These are phyloP conservation scores for Collariella sp. DNA, from an alignment of 495 filamentous ascomycete species.

Conservation along the genomic window DNA sequence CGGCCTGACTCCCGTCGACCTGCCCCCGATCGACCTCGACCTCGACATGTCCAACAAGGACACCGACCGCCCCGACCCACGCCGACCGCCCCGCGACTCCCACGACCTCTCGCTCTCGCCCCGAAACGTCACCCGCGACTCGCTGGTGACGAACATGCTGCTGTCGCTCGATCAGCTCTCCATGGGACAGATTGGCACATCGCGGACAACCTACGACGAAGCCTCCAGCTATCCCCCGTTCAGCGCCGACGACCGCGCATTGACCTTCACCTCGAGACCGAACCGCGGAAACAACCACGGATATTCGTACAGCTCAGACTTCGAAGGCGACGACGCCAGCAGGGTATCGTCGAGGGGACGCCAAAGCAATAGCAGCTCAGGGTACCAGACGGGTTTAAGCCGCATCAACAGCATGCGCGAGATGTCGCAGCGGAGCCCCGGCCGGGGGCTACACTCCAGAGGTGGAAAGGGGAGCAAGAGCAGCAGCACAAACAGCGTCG, in stretches of 20 bases:
- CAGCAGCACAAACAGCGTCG: conserved; percentile 56
- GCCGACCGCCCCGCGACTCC: conserved; percentile 52
- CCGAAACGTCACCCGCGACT: conserved; percentile 69
- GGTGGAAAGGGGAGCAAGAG: conserved; percentile 66
- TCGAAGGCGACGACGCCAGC: conserved; percentile 54
- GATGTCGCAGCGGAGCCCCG: conserved; percentile 33
- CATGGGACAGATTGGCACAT: conserved; percentile 38
- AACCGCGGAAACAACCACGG: conserved; percentile 54
- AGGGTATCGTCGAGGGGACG: conserved; percentile 58
- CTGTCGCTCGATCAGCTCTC: conserved; percentile 77
- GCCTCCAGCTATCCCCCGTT: conserved; percentile 18
- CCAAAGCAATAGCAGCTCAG: conserved; percentile 75
- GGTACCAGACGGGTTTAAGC: conserved; percentile 53
- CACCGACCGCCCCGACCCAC: conserved; percentile 27
- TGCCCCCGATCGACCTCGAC: conserved; percentile 23
- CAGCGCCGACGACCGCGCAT: conserved; percentile 27
- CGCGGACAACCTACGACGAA: conserved; percentile 24
- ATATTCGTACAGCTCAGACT: conserved; percentile 65
- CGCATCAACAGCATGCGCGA: conserved; percentile 56
- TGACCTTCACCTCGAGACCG: conserved; percentile 29
- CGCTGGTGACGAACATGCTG: conserved; percentile 87
- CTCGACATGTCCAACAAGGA: conserved; percentile 20
- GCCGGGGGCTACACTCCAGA: conserved; percentile 37
- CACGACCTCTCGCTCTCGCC: conserved; percentile 78
- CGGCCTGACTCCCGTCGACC: conserved; percentile 26